These are phyloP conservation scores for Geum urbanum DNA, from an alignment of 306 rosid genomes.

Conservation along the genomic window DNA sequence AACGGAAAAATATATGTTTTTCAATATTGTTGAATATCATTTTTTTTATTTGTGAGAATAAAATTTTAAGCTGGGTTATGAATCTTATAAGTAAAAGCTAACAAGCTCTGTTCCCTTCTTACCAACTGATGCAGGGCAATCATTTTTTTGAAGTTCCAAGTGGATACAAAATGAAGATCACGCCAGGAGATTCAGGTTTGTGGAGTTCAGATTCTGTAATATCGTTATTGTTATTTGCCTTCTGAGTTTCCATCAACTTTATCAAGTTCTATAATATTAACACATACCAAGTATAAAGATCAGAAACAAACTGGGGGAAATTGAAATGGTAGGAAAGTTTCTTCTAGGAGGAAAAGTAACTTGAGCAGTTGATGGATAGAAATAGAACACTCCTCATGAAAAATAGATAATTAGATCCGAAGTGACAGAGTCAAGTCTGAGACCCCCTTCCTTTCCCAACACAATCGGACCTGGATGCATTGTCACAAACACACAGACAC, in stretches of 20 bases:
- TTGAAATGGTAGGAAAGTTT: background rate
- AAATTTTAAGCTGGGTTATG: conserved; percentile 5
- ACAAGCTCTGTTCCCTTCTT: conserved; percentile 24
- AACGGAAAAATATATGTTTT: conserved; percentile 15
- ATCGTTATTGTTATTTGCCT: background rate
- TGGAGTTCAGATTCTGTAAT: conserved; percentile 9
- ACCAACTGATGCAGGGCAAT: conserved; percentile 59
- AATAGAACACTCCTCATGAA: background rate
- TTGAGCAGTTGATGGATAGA: background rate
- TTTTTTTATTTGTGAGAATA: background rate
- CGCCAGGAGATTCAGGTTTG: conserved; percentile 58
- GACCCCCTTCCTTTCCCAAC: background rate
- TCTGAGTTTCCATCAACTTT: background rate
- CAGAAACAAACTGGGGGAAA: background rate
- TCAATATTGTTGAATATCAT: background rate
- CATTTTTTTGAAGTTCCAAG: conserved; percentile 84
- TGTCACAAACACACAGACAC: background rate
- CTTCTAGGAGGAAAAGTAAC: background rate
- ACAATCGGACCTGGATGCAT: background rate
- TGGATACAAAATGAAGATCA: conserved; percentile 67
- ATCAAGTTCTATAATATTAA: background rate
- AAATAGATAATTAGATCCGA: background rate
- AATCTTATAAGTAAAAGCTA: conserved; percentile 5
- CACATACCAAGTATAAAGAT: background rate
- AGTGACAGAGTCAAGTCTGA: background rate